phyloP scores from a whole-genome alignment of 2,329 filamentous ascomycete genomes.

The Pseudogymnoascus sp. region DNA sequence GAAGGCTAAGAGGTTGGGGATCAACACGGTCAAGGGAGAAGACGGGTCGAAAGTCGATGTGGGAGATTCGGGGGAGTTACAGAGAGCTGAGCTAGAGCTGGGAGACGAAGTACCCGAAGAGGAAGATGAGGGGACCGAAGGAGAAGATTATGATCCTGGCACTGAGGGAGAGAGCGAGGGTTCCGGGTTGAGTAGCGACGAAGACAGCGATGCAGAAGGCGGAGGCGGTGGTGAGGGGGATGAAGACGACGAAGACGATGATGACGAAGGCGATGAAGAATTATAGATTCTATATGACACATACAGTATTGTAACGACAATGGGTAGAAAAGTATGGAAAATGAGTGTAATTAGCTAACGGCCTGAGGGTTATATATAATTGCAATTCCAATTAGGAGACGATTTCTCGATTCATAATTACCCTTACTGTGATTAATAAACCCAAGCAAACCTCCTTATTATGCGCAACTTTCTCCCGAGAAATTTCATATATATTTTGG shows the following conservation, averaged over 20 bases:
- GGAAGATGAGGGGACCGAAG: conserved; percentile 56
- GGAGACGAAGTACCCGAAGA: conserved; percentile 42
- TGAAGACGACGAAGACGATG: conserved; percentile 31
- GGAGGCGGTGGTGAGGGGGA: conserved; percentile 40
- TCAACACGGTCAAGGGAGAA: conserved; percentile 43
- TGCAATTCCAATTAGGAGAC: background rate
- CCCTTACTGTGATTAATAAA: background rate
- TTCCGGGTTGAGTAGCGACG: conserved; percentile 38
- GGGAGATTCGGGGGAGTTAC: conserved; percentile 29
- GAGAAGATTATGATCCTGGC: conserved; percentile 57
- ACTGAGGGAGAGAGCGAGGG: conserved; percentile 50
- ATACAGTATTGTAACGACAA: conserved; percentile 6
- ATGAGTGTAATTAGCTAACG: background rate
- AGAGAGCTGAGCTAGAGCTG: conserved; percentile 28
- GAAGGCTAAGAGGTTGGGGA: conserved; percentile 54
- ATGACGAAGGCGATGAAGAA: conserved; percentile 24
- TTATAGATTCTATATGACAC: conserved; percentile 8
- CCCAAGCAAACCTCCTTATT: background rate
- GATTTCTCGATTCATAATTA: background rate
- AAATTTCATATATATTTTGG: background rate
- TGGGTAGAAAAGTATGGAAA: background rate
- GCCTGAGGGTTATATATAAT: background rate
- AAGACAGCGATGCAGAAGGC: conserved; percentile 14
- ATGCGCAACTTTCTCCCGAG: too few relatives aligned
- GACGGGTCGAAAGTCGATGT: conserved; percentile 34